A percentile compares a stretch with the other conserved stretches of the same genome.
These are phyloP conservation scores for Phlyctochytrium planicorne DNA, from an alignment of 192 early-diverging fungal species.

Conservation along the genomic window DNA sequence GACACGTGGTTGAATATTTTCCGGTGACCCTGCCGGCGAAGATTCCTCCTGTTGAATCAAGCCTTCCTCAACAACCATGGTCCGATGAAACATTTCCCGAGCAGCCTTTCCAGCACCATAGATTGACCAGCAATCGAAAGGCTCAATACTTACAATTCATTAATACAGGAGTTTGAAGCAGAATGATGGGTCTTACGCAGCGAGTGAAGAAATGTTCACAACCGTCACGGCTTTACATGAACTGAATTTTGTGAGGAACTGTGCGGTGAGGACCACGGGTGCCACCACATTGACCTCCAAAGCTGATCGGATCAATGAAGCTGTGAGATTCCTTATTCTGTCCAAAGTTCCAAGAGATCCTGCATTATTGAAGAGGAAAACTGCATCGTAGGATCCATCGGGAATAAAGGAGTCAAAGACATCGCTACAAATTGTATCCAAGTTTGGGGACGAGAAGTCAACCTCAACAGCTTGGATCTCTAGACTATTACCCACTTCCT, in stretches of 20 bases:
- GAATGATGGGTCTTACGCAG: slow-evolving; percentile 24
- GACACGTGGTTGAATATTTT: too few species aligned
- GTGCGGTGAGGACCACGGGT: slow-evolving; percentile 32
- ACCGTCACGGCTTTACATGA: slow-evolving; percentile 24
- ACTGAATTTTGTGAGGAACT: slow-evolving; percentile 30
- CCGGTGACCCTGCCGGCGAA: slow-evolving; percentile 22
- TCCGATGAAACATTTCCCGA: slow-evolving; percentile 70
- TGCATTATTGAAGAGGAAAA: slow-evolving; percentile 70
- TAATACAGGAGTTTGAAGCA: neutral
- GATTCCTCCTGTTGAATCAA: slow-evolving; percentile 3
- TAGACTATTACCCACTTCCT: too few species aligned
- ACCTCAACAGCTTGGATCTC: too few species aligned
- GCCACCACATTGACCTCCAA: slow-evolving; percentile 34
- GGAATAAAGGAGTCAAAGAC: slow-evolving; percentile 2
- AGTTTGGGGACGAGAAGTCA: slow-evolving; percentile 20
- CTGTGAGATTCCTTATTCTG: slow-evolving; percentile 18
- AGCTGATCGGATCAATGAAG: slow-evolving; percentile 16
- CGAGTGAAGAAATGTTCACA: slow-evolving; percentile 79
- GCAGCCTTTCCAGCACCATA: slow-evolving; percentile 83
- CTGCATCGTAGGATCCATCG: slow-evolving; percentile 6
- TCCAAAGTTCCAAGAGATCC: slow-evolving; percentile 69
- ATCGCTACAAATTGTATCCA: slow-evolving; percentile 14
- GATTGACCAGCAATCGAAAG: slow-evolving; percentile 77
- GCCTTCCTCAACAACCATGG: slow-evolving; percentile 69
- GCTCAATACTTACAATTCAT: slow-evolving; percentile 55